Evolutionary conservation across 768 basidiomycete species (phyloP), one percentile per base, ranked within the genome.

Genomic region (Mycena capillaripes): DNA sequence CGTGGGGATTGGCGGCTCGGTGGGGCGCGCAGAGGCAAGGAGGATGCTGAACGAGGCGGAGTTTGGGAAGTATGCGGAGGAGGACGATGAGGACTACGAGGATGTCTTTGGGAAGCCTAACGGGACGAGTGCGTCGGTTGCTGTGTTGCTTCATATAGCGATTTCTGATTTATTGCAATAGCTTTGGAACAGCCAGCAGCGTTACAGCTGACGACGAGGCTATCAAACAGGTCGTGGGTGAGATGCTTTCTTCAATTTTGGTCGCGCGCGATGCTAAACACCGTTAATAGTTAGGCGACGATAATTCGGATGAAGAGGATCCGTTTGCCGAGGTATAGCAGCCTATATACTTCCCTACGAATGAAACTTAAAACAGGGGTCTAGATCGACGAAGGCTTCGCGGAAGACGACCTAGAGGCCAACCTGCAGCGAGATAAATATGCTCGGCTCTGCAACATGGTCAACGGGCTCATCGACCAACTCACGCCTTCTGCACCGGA

Each of bases 341-440:
- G 10, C n/a, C 27, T 40, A 1, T 57, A 38, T 30, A n/a, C 2
- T 1, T 38, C 10, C 2, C 14, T 19, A 14, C 27, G 6, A 8
- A 57, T 4, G 21, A 53, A 61, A 44, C 1, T 32, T 46, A 34
- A 57, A 44, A 38, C 29, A 25, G 17, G 50, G 11, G 63, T n/a
- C 38, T 72, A 93, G 94, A 97, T 97, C 69, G 96, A 98, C 77
- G 97, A 97, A 84, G 95, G 93, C 9, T 97, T 96, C 75, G 92
- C 91, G 2, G 95, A 97, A 75, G 94, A 96, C 72, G 97, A 97
- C 78, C 86, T 98, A 1, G 97, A 98, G 77, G 89, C 96, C 1
- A 97, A 97, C 76, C 86, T 99, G 23, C 91, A 95, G 72, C 90
- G 98, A 34, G 98, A 99, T 84, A 97, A 98, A 84, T 88, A 95